These are phyloP conservation scores for Amanita rimosa DNA, from an alignment of 768 basidiomycete species.

Conservation along the genomic window DNA sequence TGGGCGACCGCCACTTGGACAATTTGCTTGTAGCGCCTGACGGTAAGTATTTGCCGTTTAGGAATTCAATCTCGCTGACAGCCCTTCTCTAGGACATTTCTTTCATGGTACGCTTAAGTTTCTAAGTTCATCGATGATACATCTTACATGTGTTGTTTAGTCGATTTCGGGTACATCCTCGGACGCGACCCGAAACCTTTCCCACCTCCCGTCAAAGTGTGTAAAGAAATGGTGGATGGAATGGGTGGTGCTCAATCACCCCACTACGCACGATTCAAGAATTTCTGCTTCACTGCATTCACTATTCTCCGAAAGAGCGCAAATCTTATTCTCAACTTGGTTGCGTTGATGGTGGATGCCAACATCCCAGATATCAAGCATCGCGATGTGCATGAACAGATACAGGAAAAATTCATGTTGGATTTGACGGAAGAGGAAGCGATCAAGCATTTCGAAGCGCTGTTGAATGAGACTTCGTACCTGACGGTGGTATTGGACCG, in stretches of 20 bases:
- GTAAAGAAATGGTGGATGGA: conserved; percentile 99
- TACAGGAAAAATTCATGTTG: conserved; percentile 93
- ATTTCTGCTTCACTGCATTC: conserved; percentile 96
- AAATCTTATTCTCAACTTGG: conserved; percentile 92
- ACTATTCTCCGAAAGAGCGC: conserved; percentile 93
- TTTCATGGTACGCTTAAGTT: conserved; percentile 64
- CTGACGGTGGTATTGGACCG: conserved; percentile 88
- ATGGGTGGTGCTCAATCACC: conserved; percentile 96
- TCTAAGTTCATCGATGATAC: not conserved
- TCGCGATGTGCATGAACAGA: conserved; percentile 76
- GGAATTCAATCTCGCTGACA: not conserved
- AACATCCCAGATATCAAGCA: conserved; percentile 97
- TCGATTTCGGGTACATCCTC: conserved; percentile 97
- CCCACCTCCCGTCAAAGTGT: conserved; percentile 96
- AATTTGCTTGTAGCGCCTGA: conserved; percentile 90
- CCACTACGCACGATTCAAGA: conserved; percentile 96
- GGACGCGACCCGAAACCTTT: conserved; percentile 97
- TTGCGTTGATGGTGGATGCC: conserved; percentile 94
- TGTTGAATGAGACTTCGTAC: conserved; percentile 92
- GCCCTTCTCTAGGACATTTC: conserved; percentile 58
- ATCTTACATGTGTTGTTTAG: conserved; percentile 27
- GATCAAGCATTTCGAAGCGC: conserved; percentile 89
- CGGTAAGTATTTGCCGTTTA: conserved; percentile 32
- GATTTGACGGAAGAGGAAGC: conserved; percentile 95
- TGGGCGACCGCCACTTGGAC: conserved; percentile 95